A percentile compares a stretch with the other conserved stretches of the same genome.
These are phyloP conservation scores for Madurella mycetomatis DNA, from an alignment of 2,329 filamentous ascomycete species.

Conservation along the genomic window DNA sequence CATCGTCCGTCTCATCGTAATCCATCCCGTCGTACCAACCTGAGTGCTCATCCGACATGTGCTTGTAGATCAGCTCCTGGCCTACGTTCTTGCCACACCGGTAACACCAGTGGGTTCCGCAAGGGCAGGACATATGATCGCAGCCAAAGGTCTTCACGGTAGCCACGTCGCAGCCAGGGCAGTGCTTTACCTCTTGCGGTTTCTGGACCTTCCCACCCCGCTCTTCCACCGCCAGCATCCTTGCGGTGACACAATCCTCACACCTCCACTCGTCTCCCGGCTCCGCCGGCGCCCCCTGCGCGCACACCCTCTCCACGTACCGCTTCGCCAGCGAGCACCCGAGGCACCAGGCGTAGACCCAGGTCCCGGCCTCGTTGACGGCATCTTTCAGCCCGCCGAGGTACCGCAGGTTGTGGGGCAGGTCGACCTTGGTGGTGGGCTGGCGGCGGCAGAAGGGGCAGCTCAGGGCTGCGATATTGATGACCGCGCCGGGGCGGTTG, in stretches of 20 bases:
- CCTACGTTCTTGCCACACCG: constrained; percentile 35
- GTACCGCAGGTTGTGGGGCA: constrained; percentile 34
- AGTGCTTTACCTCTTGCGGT: constrained; percentile 33
- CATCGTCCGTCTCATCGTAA: constrained; percentile 19
- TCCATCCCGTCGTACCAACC: constrained; percentile 26
- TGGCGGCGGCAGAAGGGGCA: constrained; percentile 48
- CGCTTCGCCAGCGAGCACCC: constrained; percentile 39
- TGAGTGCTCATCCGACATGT: constrained; percentile 34
- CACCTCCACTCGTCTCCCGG: constrained; percentile 37
- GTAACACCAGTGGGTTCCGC: constrained; percentile 45
- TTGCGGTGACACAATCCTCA: constrained; percentile 32
- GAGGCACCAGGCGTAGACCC: constrained; percentile 47
- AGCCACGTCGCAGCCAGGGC: constrained; percentile 37
- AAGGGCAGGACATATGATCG: constrained; percentile 44
- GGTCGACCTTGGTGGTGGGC: constrained; percentile 34
- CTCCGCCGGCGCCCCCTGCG: constrained; percentile 35
- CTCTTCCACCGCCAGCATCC: constrained; percentile 27
- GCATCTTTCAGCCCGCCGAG: constrained; percentile 38
- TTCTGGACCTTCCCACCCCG: constrained; percentile 12
- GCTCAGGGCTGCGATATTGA: constrained; percentile 45
- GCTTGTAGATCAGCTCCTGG: constrained; percentile 32
- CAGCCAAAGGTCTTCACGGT: constrained; percentile 44
- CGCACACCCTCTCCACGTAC: constrained; percentile 42
- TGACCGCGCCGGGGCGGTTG: constrained; percentile 39
- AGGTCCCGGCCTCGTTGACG: constrained; percentile 37